phyloP scores from a whole-genome alignment of 2,329 filamentous ascomycete species.

The Nothomitra cinnamomea region DNA sequence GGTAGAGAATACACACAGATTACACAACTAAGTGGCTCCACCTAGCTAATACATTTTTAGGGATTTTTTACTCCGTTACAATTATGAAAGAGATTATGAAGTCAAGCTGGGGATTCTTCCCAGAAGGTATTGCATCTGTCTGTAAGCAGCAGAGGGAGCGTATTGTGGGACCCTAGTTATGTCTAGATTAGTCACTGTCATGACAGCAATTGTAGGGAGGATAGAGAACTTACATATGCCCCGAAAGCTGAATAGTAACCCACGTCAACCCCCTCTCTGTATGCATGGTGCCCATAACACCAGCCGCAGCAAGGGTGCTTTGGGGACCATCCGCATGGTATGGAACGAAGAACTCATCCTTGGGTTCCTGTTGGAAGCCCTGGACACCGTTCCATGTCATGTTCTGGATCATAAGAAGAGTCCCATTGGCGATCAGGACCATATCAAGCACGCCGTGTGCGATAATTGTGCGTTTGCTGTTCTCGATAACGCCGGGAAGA shows the following conservation, averaged over 20 bases:
- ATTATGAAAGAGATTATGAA: too few relatives aligned
- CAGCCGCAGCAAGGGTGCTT: conserved; percentile 38
- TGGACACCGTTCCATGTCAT: conserved; percentile 61
- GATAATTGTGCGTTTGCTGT: not conserved
- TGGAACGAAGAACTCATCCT: conserved; percentile 51
- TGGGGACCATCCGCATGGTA: conserved; percentile 34
- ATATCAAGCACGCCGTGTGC: conserved; percentile 39
- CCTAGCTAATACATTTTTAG: too few relatives aligned
- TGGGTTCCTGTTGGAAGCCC: conserved; percentile 47
- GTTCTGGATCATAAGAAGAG: conserved; percentile 57
- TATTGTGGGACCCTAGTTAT: not conserved
- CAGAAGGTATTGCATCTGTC: conserved; percentile 3
- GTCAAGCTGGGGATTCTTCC: conserved; percentile 4
- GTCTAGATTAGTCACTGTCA: too few relatives aligned
- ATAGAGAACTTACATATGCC: conserved; percentile 39
- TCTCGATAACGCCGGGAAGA: not conserved
- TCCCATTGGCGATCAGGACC: conserved; percentile 48
- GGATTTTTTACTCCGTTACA: too few relatives aligned
- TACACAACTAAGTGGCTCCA: too few relatives aligned
- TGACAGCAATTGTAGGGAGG: not conserved
- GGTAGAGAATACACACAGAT: too few relatives aligned
- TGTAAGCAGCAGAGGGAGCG: conserved; percentile 16
- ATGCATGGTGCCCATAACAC: conserved; percentile 51
- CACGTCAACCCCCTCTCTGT: conserved; percentile 64
- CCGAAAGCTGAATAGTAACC: conserved; percentile 43